Evolutionary conservation across 164 flowering plant species (phyloP).

Genomic region (Piper longum): DNA sequence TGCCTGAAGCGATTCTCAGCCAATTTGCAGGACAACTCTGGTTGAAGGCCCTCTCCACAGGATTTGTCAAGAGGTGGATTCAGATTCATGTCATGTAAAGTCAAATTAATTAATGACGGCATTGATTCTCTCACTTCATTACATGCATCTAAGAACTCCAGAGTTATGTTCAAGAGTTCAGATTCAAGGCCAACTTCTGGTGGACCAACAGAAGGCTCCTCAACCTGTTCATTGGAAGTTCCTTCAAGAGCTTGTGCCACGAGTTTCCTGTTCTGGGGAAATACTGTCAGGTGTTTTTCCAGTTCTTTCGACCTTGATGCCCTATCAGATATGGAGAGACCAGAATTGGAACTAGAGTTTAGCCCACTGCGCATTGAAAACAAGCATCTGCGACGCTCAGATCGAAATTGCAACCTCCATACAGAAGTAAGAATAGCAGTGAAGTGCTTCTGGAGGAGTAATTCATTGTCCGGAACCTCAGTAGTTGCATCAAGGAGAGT

Average conservation of each 20-base stretch:
- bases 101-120: slow-evolving; percentile 39
- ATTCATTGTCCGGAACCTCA: slow-evolving; percentile 61
- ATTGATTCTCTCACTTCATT: slow-evolving; percentile 20
- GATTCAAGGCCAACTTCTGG: slow-evolving; percentile 20
- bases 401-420: slow-evolving; percentile 41
- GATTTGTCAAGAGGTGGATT: slow-evolving; percentile 11
- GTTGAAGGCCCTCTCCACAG: slow-evolving; percentile 12
- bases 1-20: slow-evolving; percentile 76
- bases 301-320: slow-evolving; percentile 16
- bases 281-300: slow-evolving; percentile 23
- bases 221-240: slow-evolving; percentile 10
- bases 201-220: slow-evolving; percentile 14
- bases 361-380: slow-evolving; percentile 21
- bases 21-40: slow-evolving; percentile 19
- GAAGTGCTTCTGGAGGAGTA: slow-evolving; percentile 80
- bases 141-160: slow-evolving; percentile 35
- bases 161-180: slow-evolving; percentile 46
- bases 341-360: slow-evolving; percentile 18
- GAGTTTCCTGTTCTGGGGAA: slow-evolving; percentile 30
- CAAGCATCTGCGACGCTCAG: slow-evolving; percentile 12
- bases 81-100: slow-evolving; percentile 29
- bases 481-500: slow-evolving; percentile 48
- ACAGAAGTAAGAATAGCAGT: slow-evolving; percentile 71
- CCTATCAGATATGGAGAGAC: slow-evolving; percentile 13
- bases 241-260: slow-evolving; percentile 54